Evolutionary conservation across 169 alveolate genomes (phyloP).

Genomic region (Plasmodium reichenowi): DNA sequence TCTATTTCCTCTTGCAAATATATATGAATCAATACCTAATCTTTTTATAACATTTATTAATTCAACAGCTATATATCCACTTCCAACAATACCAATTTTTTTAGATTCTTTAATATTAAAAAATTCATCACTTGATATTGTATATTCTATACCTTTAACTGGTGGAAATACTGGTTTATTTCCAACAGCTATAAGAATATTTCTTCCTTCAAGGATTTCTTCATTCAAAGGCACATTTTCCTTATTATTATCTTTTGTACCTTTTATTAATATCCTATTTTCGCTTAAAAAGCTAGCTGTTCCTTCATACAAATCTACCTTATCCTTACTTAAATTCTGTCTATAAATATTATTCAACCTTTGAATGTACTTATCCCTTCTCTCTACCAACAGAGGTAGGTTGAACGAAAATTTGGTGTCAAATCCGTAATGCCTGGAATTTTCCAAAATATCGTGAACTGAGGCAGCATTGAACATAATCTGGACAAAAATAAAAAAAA

Average conservation of each 20-base stretch:
- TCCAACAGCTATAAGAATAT: constrained; percentile 91
- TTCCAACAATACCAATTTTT: constrained; percentile 94
- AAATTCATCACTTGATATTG: constrained; percentile 93
- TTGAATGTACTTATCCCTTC: constrained; percentile 87
- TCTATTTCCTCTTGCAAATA: constrained; percentile 85
- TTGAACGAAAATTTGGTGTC: constrained; percentile 63
- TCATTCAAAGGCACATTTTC: constrained; percentile 29
- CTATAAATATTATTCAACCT: constrained; percentile 88
- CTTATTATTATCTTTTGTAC: neutral
- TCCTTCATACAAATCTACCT: constrained; percentile 82
- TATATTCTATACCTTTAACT: constrained; percentile 86
- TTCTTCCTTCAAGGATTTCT: constrained; percentile 78
- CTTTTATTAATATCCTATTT: constrained; percentile 47
- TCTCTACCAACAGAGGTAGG: constrained; percentile 57
- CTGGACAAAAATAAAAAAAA: constrained; percentile 65
- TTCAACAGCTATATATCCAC: constrained; percentile 96
- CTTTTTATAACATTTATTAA: constrained; percentile 92
- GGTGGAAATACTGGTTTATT: constrained; percentile 86
- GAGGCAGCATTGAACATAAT: constrained; percentile 89
- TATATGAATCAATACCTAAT: constrained; percentile 91
- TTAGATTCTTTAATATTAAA: constrained; percentile 92
- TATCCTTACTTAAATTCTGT: constrained; percentile 80
- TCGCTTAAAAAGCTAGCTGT: constrained; percentile 39
- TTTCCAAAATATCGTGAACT: constrained; percentile 84
- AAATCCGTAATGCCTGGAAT: constrained; percentile 84